A percentile compares a stretch with the other conserved stretches of the same genome.
Conservation (phyloP, 2,329 filamentous ascomycete species). For the Stagonosporopsis cucurbitacearum region DNA sequence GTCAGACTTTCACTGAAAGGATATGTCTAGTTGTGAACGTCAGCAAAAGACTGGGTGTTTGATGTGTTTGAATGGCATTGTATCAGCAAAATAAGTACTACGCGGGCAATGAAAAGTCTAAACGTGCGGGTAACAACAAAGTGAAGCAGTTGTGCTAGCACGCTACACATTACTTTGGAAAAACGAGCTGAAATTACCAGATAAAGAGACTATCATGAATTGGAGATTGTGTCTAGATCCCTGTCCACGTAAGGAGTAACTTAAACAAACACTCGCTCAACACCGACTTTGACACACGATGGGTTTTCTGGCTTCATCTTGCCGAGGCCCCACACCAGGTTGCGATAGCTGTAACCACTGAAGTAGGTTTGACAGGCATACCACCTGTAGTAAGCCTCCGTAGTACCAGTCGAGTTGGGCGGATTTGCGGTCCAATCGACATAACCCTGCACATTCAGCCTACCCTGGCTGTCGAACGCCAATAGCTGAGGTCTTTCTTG, state of each 20-base stretch:
- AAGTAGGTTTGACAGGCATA: constrained; percentile 54
- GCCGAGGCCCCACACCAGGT: constrained; percentile 54
- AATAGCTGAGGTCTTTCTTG: constrained; percentile 36
- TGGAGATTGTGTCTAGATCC: background rate
- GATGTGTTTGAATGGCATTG: too few species aligned
- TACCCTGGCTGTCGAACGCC: constrained; percentile 50
- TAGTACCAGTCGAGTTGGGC: constrained; percentile 22
- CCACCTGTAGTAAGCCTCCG: constrained; percentile 52
- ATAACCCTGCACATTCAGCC: constrained; percentile 51
- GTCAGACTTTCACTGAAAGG: too few species aligned
- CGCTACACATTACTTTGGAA: too few species aligned
- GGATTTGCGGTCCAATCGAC: constrained; percentile 51
- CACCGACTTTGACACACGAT: constrained; percentile 52
- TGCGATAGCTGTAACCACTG: constrained; percentile 52
- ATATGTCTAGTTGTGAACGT: too few species aligned
- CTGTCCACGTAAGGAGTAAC: too few species aligned
- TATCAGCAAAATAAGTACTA: too few species aligned
- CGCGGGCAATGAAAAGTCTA: too few species aligned
- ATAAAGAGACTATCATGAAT: too few species aligned
- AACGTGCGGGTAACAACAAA: too few species aligned
- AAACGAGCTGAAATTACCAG: too few species aligned
- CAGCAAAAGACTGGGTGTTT: too few species aligned
- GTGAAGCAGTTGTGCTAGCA: too few species aligned
- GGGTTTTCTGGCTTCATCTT: constrained; percentile 53
- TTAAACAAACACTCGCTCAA: constrained; percentile 44